Evolutionary conservation across 768 basidiomycete genomes (phyloP).

Genomic region (Tylopilus sp.): DNA sequence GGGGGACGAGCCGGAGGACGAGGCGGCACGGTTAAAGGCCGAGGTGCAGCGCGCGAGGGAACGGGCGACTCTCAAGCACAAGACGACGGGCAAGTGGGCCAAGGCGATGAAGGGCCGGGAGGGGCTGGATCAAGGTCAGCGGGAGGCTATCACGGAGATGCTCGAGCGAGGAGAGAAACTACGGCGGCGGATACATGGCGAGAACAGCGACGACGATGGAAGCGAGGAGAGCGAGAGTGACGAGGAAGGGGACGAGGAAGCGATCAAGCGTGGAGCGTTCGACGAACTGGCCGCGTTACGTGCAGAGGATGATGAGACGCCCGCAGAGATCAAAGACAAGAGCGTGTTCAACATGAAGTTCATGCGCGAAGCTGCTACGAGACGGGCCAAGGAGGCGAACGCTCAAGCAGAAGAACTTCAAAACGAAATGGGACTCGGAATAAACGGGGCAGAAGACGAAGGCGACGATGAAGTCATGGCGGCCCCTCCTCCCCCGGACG

Average conservation of each 20-base stretch:
- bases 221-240: conserved; percentile 44
- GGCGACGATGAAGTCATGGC: conserved; percentile 29
- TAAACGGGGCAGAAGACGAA: conserved; percentile 28
- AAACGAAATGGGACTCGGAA: conserved; percentile 56
- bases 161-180: conserved; percentile 77
- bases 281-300: conserved; percentile 66
- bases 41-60: conserved; percentile 84
- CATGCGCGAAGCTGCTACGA: conserved; percentile 88
- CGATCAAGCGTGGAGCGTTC: conserved; percentile 65
- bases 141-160: conserved; percentile 81
- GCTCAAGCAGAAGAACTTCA: conserved; percentile 70
- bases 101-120: conserved; percentile 66
- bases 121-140: conserved; percentile 60
- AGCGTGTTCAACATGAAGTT: conserved; percentile 96
- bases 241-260: conserved; percentile 38
- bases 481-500: conserved; percentile 31
- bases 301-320: conserved; percentile 32
- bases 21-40: conserved; percentile 54
- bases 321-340: conserved; percentile 42
- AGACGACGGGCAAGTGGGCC: conserved; percentile 87
- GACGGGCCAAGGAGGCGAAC: conserved; percentile 54
- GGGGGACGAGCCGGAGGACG: conserved; percentile 36
- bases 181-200: conserved; percentile 69
- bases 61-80: conserved; percentile 85
- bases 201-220: conserved; percentile 53